These are phyloP conservation scores for Suaeda aralocaspica DNA, from an alignment of 148 eudicot genomes.

Conservation along the genomic window DNA sequence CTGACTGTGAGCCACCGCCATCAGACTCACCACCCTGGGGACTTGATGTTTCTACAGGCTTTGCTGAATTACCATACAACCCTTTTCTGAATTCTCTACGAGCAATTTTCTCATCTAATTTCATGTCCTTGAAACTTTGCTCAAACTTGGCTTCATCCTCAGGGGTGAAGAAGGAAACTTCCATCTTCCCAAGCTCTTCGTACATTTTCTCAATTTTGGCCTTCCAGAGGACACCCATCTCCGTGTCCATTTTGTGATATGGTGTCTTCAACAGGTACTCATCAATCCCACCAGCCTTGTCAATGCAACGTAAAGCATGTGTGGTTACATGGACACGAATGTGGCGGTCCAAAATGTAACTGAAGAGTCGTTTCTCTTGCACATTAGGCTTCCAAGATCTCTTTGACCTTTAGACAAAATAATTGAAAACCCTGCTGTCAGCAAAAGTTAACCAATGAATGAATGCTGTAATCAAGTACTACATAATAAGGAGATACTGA, in stretches of 20 bases:
- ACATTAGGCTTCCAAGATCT: conserved; percentile 91
- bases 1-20: conserved; percentile 36
- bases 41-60: conserved; percentile 25
- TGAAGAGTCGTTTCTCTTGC: conserved; percentile 81
- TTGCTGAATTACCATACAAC: conserved; percentile 38
- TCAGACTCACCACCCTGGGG: conserved; percentile 17
- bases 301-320: conserved; percentile 92
- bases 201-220: conserved; percentile 87
- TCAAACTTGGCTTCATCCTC: conserved; percentile 81
- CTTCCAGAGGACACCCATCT: conserved; percentile 87
- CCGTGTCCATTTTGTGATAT: conserved; percentile 94
- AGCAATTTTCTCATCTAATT: conserved; percentile 44
- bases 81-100: conserved; percentile 63
- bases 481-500: not conserved
- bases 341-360: conserved; percentile 82
- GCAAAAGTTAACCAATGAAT: not conserved
- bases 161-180: conserved; percentile 73
- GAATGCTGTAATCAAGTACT: not conserved
- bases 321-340: conserved; percentile 84
- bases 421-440: not conserved
- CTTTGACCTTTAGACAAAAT: conserved; percentile 47
- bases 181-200: conserved; percentile 69
- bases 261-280: conserved; percentile 95
- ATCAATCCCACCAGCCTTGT: conserved; percentile 95
- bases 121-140: conserved; percentile 57